A percentile compares a stretch with the other conserved stretches of the same genome.
These are phyloP conservation scores for Taphrina sp. DNA, from an alignment of 1,139 yeast species.

Conservation along the genomic window DNA sequence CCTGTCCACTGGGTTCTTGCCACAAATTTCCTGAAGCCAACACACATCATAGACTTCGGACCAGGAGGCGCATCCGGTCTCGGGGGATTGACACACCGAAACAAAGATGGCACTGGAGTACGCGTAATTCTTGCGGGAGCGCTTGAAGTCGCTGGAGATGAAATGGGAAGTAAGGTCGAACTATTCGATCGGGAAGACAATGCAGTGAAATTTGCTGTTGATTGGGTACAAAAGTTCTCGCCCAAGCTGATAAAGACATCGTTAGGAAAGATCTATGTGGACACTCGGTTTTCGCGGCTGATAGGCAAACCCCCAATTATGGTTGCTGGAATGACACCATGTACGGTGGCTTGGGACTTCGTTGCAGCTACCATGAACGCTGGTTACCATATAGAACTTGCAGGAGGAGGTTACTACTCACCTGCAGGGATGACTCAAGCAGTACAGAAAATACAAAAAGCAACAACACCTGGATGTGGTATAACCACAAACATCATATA, in stretches of 20 bases:
- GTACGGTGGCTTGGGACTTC: conserved; percentile 90
- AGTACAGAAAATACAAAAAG: conserved; percentile 59
- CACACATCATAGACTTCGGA: conserved; percentile 94
- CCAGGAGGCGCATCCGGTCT: conserved; percentile 98
- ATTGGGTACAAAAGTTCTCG: conserved; percentile 86
- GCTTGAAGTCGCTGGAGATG: conserved; percentile 72
- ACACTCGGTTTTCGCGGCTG: conserved; percentile 88
- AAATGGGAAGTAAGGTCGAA: conserved; percentile 94
- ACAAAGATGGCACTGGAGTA: conserved; percentile 97
- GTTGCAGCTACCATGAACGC: conserved; percentile 91
- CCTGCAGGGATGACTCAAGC: conserved; percentile 72
- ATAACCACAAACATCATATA: conserved; percentile 88
- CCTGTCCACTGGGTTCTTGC: conserved; percentile 96
- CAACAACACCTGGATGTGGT: conserved; percentile 77
- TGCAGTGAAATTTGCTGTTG: conserved; percentile 74
- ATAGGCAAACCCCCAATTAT: conserved; percentile 93
- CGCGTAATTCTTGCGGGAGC: conserved; percentile 93
- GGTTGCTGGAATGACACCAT: conserved; percentile 99
- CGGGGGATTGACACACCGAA: conserved; percentile 92
- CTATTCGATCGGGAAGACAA: conserved; percentile 67
- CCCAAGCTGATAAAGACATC: conserved; percentile 78
- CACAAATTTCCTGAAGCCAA: conserved; percentile 64
- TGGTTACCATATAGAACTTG: conserved; percentile 95
- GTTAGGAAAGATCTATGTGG: conserved; percentile 66
- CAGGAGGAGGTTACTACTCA: conserved; percentile 96